Conservation (phyloP, 75 land plant species). For the Adiantum capillusveneris region DNA sequence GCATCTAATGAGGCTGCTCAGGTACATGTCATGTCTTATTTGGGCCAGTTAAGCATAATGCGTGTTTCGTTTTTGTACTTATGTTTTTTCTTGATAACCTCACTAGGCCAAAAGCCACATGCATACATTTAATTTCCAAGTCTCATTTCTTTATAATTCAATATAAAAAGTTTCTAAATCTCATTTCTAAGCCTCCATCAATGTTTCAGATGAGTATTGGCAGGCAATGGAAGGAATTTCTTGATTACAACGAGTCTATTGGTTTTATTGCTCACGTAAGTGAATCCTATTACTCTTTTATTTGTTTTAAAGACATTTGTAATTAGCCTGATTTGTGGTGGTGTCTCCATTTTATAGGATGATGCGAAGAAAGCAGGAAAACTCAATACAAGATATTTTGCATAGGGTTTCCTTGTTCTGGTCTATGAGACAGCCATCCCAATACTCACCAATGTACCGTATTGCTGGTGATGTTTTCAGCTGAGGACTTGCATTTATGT, state of each 20-base stretch:
- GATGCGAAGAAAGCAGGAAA: slow-evolving; percentile 30
- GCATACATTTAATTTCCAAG: background rate
- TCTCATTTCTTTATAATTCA: background rate
- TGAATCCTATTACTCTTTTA: background rate
- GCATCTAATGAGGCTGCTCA: slow-evolving; percentile 61
- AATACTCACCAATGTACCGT: too few relatives aligned
- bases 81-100: too few relatives aligned
- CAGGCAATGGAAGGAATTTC: slow-evolving; percentile 57
- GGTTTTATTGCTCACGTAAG: slow-evolving; percentile 54
- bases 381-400: slow-evolving; percentile 2
- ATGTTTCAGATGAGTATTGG: slow-evolving; percentile 50
- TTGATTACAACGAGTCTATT: slow-evolving; percentile 46
- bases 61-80: background rate
- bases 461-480: too few relatives aligned
- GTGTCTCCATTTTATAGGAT: slow-evolving; percentile 11
- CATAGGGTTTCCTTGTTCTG: background rate
- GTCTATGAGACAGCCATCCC: too few relatives aligned
- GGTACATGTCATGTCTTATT: slow-evolving; percentile 18
- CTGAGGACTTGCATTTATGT: too few relatives aligned
- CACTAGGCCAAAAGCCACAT: too few relatives aligned
- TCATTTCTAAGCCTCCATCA: background rate
- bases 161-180: background rate
- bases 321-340: background rate
- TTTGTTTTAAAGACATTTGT: background rate
- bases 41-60: background rate